phyloP scores from a whole-genome alignment of 1,139 yeast species.

The Saccharomyces hybrid region DNA sequence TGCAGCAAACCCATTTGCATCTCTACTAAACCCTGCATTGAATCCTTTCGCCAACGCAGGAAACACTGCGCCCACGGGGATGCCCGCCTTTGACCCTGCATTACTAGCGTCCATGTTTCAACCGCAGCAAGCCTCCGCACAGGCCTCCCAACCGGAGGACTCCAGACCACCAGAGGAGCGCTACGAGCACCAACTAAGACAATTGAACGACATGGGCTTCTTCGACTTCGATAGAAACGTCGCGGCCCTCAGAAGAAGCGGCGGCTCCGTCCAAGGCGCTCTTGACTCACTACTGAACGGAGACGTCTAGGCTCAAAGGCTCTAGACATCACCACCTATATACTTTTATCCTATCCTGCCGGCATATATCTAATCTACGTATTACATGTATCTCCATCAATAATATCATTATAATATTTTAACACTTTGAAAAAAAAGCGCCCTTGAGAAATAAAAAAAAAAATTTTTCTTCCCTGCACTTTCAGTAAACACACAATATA shows the following conservation, averaged over 20 bases:
- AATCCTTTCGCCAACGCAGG: constrained; percentile 37
- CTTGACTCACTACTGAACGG: constrained; percentile 76
- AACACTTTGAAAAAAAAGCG: neutral
- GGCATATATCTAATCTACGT: neutral
- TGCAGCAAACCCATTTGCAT: constrained; percentile 47
- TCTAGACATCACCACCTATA: neutral
- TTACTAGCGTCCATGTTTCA: constrained; percentile 34
- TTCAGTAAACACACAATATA: neutral
- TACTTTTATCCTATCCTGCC: neutral
- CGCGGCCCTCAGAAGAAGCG: constrained; percentile 84
- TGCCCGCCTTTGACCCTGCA: constrained; percentile 34
- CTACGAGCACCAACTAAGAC: constrained; percentile 82
- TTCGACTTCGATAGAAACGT: constrained; percentile 88
- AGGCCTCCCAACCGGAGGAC: constrained; percentile 43
- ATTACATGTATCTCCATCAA: neutral
- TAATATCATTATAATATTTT: neutral
- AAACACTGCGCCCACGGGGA: constrained; percentile 14
- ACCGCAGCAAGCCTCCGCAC: constrained; percentile 16
- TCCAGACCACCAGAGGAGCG: constrained; percentile 94
- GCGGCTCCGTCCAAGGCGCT: constrained; percentile 98
- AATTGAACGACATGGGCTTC: constrained; percentile 94
- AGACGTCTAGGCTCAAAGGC: constrained; percentile 15
- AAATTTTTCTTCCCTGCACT: neutral
- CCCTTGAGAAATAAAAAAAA: neutral
- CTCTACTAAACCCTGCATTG: constrained; percentile 37